These are phyloP conservation scores for Jamesozyma rosinii DNA, from an alignment of 805 yeast species.

Conservation along the genomic window DNA sequence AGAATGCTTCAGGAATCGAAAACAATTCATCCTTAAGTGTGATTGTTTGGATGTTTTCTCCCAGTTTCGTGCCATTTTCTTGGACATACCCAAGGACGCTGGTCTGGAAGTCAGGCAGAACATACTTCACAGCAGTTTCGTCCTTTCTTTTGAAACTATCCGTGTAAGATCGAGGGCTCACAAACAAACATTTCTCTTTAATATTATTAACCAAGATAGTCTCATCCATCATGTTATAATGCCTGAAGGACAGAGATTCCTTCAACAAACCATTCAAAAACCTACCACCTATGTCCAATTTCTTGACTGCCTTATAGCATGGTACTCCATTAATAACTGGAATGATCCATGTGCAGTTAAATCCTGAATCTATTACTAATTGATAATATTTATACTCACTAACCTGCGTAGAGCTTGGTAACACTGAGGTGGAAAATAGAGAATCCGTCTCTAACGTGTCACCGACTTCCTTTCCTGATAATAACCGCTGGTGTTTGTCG, in stretches of 20 bases:
- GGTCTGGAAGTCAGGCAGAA: conserved; percentile 79
- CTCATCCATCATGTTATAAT: conserved; percentile 90
- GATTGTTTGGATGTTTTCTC: conserved; percentile 54
- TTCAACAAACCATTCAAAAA: conserved; percentile 71
- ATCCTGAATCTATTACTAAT: conserved; percentile 82
- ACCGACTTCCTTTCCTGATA: conserved; percentile 14
- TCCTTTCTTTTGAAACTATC: conserved; percentile 26
- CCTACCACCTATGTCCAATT: conserved; percentile 81
- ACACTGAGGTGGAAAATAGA: background rate
- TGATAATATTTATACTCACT: conserved; percentile 48
- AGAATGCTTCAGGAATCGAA: conserved; percentile 75
- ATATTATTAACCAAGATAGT: conserved; percentile 74
- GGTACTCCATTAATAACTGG: conserved; percentile 77
- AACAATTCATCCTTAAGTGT: conserved; percentile 76
- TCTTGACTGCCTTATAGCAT: conserved; percentile 65
- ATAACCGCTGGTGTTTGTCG: conserved; percentile 3
- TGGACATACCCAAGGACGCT: conserved; percentile 66
- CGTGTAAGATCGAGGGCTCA: conserved; percentile 42
- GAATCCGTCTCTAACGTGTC: background rate
- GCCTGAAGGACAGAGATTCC: conserved; percentile 80
- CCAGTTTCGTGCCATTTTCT: conserved; percentile 27
- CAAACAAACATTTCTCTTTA: conserved; percentile 49
- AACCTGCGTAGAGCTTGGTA: background rate
- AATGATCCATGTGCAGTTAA: conserved; percentile 73
- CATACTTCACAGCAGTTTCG: conserved; percentile 50